Base-by-base conservation (phyloP, 2,329 filamentous ascomycete species). In the Stemphylium vesicarium region DNA sequence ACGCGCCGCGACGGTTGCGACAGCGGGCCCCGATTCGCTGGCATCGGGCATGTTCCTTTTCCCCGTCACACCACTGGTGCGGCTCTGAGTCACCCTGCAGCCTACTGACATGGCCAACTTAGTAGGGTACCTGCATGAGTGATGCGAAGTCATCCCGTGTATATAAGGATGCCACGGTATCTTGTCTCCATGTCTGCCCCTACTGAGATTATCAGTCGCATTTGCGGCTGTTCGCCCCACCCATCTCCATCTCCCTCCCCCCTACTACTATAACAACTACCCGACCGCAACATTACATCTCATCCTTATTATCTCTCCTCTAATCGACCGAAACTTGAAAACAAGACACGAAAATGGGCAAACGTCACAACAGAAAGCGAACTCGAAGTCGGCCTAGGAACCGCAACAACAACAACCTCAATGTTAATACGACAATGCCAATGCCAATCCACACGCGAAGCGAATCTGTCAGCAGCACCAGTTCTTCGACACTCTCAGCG, bases 321-420 rank as follows among this genome's bases (percentile, higher is more conserved):
- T n/a, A 22, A 52, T 40, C 36, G 36, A 45, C 31, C 44, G 22
- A 45, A 33, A 33, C 18, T 31, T 57, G 42, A 42, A 43, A 40
- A 36, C 13, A 44, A 37, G 38, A 52, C 45, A 50, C 38, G 40
- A 46, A 2, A 35, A 78, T 79, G 77, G 75, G 75, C 58, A 75
- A 78, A 61, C 71, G 76, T 59, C 77, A 78, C 66, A 79, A 79
- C 65, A 69, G 77, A 57, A 78, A 75, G 58, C 75, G 77, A 48
- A 79, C 75, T 16, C 70, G 77, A 56, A 77, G 74, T 62, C 74
- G 77, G 32, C 75, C 76, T 42, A 73, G 77, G 44, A 73, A 77
- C 60, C 74, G 74, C 52, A 68, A 73, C 54, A 60, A 63, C 38
- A 59, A 50, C 50, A 67, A 56, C 15, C n/a, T 39, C 35, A 44